Evolutionary conservation across 2,329 filamentous ascomycete species (phyloP).

Genomic region (Catunica adiposa): DNA sequence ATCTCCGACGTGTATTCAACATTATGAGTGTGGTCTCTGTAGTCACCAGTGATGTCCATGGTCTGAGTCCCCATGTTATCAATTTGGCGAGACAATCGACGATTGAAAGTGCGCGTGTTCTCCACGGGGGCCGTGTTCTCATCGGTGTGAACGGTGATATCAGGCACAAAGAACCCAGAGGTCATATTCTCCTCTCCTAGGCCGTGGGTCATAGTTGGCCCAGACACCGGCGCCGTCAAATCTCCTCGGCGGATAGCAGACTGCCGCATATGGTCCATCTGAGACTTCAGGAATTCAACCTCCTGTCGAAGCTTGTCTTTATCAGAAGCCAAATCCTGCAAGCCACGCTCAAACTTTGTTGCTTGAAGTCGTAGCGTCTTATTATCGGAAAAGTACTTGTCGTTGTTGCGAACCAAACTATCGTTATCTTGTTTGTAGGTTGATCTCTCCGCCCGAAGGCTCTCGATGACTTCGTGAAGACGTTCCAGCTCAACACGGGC

Average conservation of each 20-base stretch:
- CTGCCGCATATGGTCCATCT: conserved; percentile 28
- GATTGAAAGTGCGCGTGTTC: conserved; percentile 24
- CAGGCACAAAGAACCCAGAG: conserved; percentile 40
- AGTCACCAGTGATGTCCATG: conserved; percentile 77
- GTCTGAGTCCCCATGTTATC: conserved; percentile 72
- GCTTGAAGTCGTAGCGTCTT: conserved; percentile 33
- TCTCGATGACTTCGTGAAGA: conserved; percentile 24
- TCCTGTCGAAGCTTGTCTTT: conserved; percentile 32
- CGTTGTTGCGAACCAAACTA: conserved; percentile 37
- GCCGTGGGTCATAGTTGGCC: conserved; percentile 15
- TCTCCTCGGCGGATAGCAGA: conserved; percentile 22
- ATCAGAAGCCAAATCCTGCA: conserved; percentile 30
- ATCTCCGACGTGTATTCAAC: conserved; percentile 19
- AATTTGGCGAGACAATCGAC: conserved; percentile 26
- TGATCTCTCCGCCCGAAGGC: conserved; percentile 27
- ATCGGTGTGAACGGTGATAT: conserved; percentile 36
- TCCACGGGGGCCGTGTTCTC: conserved; percentile 23
- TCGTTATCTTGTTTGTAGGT: conserved; percentile 34
- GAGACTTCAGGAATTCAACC: conserved; percentile 29
- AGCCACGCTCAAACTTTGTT: conserved; percentile 29
- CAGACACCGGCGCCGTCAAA: conserved; percentile 14
- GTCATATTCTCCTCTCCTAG: conserved; percentile 36
- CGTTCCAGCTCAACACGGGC: conserved; percentile 26
- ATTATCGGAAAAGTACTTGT: conserved; percentile 38
- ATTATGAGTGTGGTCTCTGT: conserved; percentile 19